Evolutionary conservation across 768 basidiomycete genomes (phyloP).

Genomic region (Suillus brevipes): DNA sequence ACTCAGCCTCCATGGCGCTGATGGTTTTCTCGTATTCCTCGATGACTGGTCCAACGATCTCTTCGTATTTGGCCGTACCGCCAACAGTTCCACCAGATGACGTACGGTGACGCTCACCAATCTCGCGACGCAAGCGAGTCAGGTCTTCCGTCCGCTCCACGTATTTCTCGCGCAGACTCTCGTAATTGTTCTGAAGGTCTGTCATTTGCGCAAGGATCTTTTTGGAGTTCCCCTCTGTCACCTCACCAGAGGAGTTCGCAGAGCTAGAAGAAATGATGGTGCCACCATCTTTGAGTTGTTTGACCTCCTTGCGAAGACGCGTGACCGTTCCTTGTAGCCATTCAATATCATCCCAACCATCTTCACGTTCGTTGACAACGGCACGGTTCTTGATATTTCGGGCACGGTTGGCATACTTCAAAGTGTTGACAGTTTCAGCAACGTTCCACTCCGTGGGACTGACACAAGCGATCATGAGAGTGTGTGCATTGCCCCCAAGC

Average conservation of each 20-base stretch:
- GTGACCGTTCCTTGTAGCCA: slow-evolving; percentile 89
- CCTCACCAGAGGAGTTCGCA: slow-evolving; percentile 35
- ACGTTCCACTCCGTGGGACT: slow-evolving; percentile 96
- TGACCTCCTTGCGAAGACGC: slow-evolving; percentile 85
- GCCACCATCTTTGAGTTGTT: slow-evolving; percentile 72
- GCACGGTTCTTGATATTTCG: slow-evolving; percentile 96
- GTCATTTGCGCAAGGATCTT: slow-evolving; percentile 79
- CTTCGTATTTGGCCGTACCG: slow-evolving; percentile 80
- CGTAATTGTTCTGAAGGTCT: slow-evolving; percentile 83
- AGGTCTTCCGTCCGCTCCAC: slow-evolving; percentile 89
- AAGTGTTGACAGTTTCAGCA: slow-evolving; percentile 88
- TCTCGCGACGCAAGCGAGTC: slow-evolving; percentile 72
- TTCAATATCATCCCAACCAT: slow-evolving; percentile 98
- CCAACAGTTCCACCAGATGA: slow-evolving; percentile 59
- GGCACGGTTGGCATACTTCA: slow-evolving; percentile 97
- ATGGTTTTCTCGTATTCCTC: slow-evolving; percentile 99
- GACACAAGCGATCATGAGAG: slow-evolving; percentile 98
- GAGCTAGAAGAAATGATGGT: slow-evolving; percentile 23
- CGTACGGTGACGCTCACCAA: slow-evolving; percentile 69
- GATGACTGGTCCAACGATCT: slow-evolving; percentile 95
- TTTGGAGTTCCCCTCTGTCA: slow-evolving; percentile 65
- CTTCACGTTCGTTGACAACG: slow-evolving; percentile 89
- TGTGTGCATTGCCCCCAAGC: slow-evolving; percentile 95
- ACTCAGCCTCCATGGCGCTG: slow-evolving; percentile 88
- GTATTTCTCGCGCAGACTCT: slow-evolving; percentile 79